phyloP scores from a whole-genome alignment of 768 basidiomycete genomes.

The Dioszegia hungarica region DNA sequence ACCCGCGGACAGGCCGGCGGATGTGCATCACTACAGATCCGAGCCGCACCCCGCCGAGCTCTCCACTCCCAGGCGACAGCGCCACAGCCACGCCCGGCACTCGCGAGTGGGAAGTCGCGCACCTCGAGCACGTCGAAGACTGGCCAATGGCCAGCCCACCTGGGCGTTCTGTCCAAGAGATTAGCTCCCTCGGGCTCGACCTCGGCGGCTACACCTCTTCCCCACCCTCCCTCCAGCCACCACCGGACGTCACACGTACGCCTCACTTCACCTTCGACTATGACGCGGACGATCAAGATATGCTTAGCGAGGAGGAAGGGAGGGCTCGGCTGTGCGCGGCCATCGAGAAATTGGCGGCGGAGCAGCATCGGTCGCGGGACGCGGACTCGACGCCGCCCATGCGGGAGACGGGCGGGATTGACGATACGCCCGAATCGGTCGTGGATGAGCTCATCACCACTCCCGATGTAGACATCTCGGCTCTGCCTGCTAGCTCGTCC shows the following conservation, averaged over 20 bases:
- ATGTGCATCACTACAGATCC: too few species aligned
- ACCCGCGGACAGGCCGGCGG: too few species aligned
- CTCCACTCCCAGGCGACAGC: too few species aligned
- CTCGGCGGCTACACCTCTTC: not conserved
- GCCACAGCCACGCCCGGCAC: too few species aligned
- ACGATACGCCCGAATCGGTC: conserved; percentile 3
- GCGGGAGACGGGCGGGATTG: not conserved
- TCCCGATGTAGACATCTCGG: not conserved
- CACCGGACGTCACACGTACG: too few species aligned
- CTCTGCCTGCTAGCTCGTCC: not conserved
- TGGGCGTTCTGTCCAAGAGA: not conserved
- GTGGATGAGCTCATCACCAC: conserved; percentile 6
- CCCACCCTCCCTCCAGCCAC: not conserved
- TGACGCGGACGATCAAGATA: too few species aligned
- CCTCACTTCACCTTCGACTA: too few species aligned
- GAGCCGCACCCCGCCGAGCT: too few species aligned
- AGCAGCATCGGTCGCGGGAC: too few species aligned
- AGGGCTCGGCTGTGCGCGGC: too few species aligned
- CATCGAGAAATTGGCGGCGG: too few species aligned
- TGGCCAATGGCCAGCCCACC: not conserved
- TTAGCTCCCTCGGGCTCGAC: not conserved
- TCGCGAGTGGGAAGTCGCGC: not conserved
- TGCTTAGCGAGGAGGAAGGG: too few species aligned
- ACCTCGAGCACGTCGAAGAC: not conserved
- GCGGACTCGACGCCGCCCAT: conserved; percentile 2